Conservation (phyloP, 106 monocot species). For the Acorus calamus region DNA sequence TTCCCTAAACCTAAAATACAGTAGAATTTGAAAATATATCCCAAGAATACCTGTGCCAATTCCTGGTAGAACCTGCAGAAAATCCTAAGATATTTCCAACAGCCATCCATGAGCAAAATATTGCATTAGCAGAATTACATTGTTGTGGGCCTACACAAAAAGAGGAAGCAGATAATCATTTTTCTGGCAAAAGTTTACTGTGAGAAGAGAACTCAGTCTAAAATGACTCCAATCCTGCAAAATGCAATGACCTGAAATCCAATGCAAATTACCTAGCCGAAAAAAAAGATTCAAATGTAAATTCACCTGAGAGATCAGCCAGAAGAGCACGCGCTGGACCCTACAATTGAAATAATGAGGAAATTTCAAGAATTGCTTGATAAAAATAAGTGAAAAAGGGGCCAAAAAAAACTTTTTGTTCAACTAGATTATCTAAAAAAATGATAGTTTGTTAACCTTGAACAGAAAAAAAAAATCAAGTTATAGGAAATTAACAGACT, state of each 20-base stretch:
- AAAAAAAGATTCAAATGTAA: not conserved
- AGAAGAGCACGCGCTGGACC: constrained; percentile 97
- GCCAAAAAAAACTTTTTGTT: too few species aligned
- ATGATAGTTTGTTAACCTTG: too few species aligned
- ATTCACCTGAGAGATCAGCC: constrained; percentile 92
- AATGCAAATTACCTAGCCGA: constrained; percentile 5
- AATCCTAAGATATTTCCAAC: constrained; percentile 95
- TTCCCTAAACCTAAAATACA: too few species aligned
- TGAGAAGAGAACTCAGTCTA: too few species aligned
- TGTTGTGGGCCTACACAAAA: constrained; percentile 64
- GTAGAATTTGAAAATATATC: not conserved
- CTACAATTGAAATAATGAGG: constrained; percentile 21
- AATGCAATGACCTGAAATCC: too few species aligned
- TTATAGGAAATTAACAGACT: not conserved
- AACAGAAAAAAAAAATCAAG: too few species aligned
- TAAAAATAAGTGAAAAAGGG: too few species aligned
- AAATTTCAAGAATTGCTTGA: too few species aligned
- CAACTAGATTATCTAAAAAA: too few species aligned
- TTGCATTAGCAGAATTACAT: constrained; percentile 82
- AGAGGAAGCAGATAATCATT: not conserved
- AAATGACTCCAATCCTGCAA: too few species aligned
- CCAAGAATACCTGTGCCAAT: constrained; percentile 72
- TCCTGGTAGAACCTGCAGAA: constrained; percentile 80
- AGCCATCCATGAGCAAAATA: constrained; percentile 99
- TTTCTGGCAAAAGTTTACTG: too few species aligned